Evolutionary conservation across 140 eudicot genomes (phyloP), one percentile per base, ranked within the genome.

Genomic region (Cichorium intybus): DNA sequence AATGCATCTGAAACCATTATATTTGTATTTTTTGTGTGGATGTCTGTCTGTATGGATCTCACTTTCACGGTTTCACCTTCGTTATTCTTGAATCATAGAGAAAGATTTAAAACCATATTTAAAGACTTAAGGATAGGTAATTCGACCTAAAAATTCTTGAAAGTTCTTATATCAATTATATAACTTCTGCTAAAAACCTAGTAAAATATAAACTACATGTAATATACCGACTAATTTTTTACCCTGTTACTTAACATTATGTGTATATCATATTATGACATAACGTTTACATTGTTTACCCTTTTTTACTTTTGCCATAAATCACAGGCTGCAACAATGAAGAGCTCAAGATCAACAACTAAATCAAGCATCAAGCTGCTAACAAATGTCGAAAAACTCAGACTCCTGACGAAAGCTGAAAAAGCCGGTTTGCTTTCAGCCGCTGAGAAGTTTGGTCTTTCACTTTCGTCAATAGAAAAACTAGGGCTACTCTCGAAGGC

Each of bases 401-500:
- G 88, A 21, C 93, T 92, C 3, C 82, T 92, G 22, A 92, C 92
- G 22, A 92, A 92, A 82, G 98, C 98, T 0, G 98, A 92, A 74
- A 92, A 87, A 54, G 98, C 98, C 16, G 98, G 98, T 10, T 66
- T 92, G 26, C 83, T 92, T 14, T 81, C 98, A 0, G 89, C 95
- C 15, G 98, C 98, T 10, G 98, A 92, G 70, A 85, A 85, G 10
- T 70, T 70, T 0, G 98, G 98, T 3, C 68, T 92, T 49, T 85
- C 96, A 5, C 60, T 92, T 21, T 85, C 96, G 2, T 64, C 95
- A 6, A 92, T 92, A 12, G 98, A 92, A 85, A 81, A 80, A 64
- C 79, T 83, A 4, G 98, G 96, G 15, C 72, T 88, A n/a, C 93
- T 88, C 6, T 92, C 96, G 7, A 92, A 92, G 59, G 98, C 98